These are phyloP conservation scores for Yarrowia deformans DNA, from an alignment of 805 yeast genomes.

Conservation along the genomic window DNA sequence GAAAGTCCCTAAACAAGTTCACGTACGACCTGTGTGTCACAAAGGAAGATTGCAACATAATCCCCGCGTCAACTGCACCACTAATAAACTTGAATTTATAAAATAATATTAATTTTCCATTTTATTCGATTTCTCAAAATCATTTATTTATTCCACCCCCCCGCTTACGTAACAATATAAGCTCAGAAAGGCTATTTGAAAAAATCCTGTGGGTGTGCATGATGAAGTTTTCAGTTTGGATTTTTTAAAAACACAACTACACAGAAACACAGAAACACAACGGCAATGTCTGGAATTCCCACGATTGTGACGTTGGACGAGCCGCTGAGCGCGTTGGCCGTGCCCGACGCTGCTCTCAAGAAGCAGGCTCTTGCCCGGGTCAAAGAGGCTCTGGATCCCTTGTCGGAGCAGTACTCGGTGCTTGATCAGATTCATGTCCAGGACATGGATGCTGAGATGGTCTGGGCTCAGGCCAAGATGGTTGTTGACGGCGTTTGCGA, in stretches of 20 bases:
- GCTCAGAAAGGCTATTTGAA: neutral
- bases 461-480: slow-evolving; percentile 91
- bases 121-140: neutral
- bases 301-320: slow-evolving; percentile 28
- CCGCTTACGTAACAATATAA: neutral
- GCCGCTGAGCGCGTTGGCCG: slow-evolving; percentile 29
- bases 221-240: slow-evolving; percentile 5
- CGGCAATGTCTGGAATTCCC: slow-evolving; percentile 22
- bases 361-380: slow-evolving; percentile 47
- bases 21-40: too few relatives aligned
- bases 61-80: too few relatives aligned
- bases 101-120: too few relatives aligned
- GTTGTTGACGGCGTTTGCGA: slow-evolving; percentile 81
- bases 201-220: slow-evolving; percentile 7
- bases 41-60: too few relatives aligned
- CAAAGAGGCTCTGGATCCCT: slow-evolving; percentile 65
- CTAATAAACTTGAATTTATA: too few relatives aligned
- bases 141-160: neutral
- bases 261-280: neutral
- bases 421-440: slow-evolving; percentile 83
- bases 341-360: slow-evolving; percentile 39
- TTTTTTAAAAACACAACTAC: neutral
- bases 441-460: slow-evolving; percentile 88
- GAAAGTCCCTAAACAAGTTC: too few relatives aligned
- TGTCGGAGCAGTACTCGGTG: slow-evolving; percentile 62